Base-by-base conservation (phyloP, 1,284 basidiomycete species). In the Cutaneotrichosporon daszewskae region DNA sequence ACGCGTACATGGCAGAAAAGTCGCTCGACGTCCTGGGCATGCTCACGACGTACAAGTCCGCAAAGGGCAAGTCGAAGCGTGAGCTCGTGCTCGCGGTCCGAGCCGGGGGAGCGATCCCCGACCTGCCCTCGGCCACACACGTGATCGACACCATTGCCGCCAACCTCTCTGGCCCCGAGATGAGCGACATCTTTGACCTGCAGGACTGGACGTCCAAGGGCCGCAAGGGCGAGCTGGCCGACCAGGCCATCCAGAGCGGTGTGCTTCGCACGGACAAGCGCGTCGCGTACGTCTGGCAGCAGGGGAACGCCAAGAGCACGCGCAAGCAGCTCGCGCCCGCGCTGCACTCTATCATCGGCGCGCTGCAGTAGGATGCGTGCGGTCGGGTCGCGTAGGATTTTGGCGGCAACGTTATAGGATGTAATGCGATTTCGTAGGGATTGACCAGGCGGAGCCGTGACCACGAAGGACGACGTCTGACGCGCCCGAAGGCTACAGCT, bases 241-340 rank as follows among this genome's bases (percentile, higher is more conserved):
- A 29, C 19, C 25, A 41, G 32, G 4, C 26, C 28, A 41, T 36
- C 32, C 32, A 45, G 56, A 13, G 49, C 57, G 8, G 60, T 59
- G 7, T 52, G 39, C 17, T 45, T 8, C 17, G 23, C 12, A 14
- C 31, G 20, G 5, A 4, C 4, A 24, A 22, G 14, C 60, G 62
- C 18, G 57, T 58, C 32, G 74, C 71, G 7, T 67, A 69, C 43
- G 77, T 82, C 0, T 94, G 87, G 75, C 77, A 81, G 55, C 90
- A 94, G 72, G 77, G 77, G 23, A 87, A 91, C 60, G 72, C 75
- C 16, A 69, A 78, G 33, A 83, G 81, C 24, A 89, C 84, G 23
- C 75, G 90, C 55, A 94, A 95, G 63, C 77, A 77, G 50, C 80
- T 83, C 5, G 87, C 87, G 18, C 90, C 91, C 6, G 51, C 65